Evolutionary conservation across 2,329 filamentous ascomycete species (phyloP).

Genomic region (Acephala macrosclerotiorum): DNA sequence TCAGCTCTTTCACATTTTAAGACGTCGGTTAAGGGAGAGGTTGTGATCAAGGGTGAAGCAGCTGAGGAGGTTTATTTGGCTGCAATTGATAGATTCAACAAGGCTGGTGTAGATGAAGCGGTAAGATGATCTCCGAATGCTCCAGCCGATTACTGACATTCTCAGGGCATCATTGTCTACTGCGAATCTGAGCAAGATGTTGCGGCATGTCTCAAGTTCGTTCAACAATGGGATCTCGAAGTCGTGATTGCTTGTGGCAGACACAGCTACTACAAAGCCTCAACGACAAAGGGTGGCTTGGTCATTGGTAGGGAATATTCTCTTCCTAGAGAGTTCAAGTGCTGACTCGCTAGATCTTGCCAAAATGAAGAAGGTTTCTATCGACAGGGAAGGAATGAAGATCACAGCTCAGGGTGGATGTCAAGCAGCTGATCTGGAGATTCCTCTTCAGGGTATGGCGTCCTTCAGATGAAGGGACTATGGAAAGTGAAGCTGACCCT

Average conservation of each 20-base stretch:
- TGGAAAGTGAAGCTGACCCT: too few relatives aligned
- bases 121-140: conserved; percentile 12
- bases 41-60: conserved; percentile 22
- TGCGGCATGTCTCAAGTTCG: conserved; percentile 21
- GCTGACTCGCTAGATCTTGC: conserved; percentile 17
- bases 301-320: conserved; percentile 18
- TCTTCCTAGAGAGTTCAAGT: not conserved
- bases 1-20: conserved; percentile 21
- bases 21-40: conserved; percentile 14
- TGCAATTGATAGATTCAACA: conserved; percentile 30
- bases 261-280: conserved; percentile 27
- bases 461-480: too few relatives aligned
- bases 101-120: conserved; percentile 27
- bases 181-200: conserved; percentile 29
- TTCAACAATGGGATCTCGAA: conserved; percentile 21
- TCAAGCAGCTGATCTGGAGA: conserved; percentile 27
- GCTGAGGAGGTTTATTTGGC: conserved; percentile 20
- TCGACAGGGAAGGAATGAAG: conserved; percentile 23
- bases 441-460: conserved; percentile 1
- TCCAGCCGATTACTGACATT: not conserved
- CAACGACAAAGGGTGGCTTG: conserved; percentile 23
- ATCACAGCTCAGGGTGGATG: conserved; percentile 29
- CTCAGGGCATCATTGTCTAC: conserved; percentile 23
- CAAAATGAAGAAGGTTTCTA: conserved; percentile 28
- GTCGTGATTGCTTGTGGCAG: conserved; percentile 21